These are phyloP conservation scores for Aspergillus quadrilineatus DNA, from an alignment of 2,329 filamentous ascomycete genomes.

Conservation along the genomic window DNA sequence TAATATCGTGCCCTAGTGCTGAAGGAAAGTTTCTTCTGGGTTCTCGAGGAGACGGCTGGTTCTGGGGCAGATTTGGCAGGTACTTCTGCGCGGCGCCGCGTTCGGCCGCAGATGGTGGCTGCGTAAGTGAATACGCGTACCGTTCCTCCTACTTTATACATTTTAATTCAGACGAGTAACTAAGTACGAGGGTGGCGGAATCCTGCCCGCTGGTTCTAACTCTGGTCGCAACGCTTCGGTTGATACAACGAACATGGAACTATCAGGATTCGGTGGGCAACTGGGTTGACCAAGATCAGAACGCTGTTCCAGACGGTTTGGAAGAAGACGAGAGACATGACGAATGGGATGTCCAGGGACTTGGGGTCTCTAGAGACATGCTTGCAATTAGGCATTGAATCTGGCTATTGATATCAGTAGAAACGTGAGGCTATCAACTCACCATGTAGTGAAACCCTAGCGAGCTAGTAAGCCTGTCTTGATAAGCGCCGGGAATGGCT, in stretches of 20 bases:
- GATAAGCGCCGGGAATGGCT: constrained; percentile 4
- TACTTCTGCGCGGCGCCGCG: background rate
- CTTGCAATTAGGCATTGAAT: background rate
- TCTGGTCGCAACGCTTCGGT: too few species aligned
- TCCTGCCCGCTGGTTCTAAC: too few species aligned
- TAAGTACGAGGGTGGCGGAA: too few species aligned
- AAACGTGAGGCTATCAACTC: background rate
- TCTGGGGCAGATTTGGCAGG: constrained; percentile 2
- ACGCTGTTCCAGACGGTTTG: background rate
- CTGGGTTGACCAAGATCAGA: background rate
- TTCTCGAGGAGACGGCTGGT: background rate
- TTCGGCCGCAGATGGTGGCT: background rate
- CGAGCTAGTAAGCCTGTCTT: background rate
- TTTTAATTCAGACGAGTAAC: background rate
- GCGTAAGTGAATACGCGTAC: background rate
- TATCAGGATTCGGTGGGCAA: background rate
- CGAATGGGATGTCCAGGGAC: background rate
- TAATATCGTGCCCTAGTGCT: background rate
- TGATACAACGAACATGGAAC: too few species aligned
- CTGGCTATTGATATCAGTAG: background rate
- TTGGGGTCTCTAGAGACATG: background rate
- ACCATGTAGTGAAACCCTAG: background rate
- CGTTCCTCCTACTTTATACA: background rate
- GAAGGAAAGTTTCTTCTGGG: background rate
- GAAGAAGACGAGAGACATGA: too few species aligned